Conservation (phyloP, 2,329 filamentous ascomycete species). For the Plectosphaerella plurivora region DNA sequence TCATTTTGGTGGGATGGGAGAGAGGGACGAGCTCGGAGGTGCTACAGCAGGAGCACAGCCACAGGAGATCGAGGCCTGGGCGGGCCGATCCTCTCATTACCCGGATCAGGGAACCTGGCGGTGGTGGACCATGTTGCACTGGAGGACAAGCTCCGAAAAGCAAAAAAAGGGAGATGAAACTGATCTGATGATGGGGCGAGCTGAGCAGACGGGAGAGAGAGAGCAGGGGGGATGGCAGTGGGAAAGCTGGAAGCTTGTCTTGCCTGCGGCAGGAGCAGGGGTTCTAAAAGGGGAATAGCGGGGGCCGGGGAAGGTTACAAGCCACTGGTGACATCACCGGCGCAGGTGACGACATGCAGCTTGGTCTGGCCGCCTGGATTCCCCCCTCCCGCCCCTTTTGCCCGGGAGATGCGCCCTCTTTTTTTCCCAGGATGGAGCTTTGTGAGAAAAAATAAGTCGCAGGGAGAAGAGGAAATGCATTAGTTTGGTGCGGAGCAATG, state of each 20-base stretch:
- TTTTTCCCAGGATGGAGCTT: too few species aligned
- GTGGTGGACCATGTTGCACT: neutral
- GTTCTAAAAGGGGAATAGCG: slow-evolving; percentile 10
- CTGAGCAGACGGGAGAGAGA: neutral
- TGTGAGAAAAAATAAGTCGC: too few species aligned
- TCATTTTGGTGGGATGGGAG: too few species aligned
- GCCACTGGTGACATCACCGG: slow-evolving; percentile 34
- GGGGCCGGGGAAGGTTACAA: too few species aligned
- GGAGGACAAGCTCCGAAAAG: neutral
- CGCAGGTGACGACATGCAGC: slow-evolving; percentile 27
- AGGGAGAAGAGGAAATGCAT: too few species aligned
- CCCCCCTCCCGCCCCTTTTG: neutral
- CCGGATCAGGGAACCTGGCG: too few species aligned
- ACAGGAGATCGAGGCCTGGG: too few species aligned
- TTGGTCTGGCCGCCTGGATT: neutral
- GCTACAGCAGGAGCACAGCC: too few species aligned
- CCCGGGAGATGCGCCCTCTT: too few species aligned
- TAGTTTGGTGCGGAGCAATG: too few species aligned
- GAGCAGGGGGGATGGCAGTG: slow-evolving; percentile 5
- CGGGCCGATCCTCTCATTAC: too few species aligned
- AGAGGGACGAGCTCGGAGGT: too few species aligned
- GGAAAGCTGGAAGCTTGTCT: slow-evolving; percentile 1
- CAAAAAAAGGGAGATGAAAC: neutral
- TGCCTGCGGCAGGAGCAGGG: slow-evolving; percentile 2
- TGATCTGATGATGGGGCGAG: slow-evolving; percentile 3